Conservation (phyloP, 176 grass and related monocot species). For the Oryza coarctata region DNA sequence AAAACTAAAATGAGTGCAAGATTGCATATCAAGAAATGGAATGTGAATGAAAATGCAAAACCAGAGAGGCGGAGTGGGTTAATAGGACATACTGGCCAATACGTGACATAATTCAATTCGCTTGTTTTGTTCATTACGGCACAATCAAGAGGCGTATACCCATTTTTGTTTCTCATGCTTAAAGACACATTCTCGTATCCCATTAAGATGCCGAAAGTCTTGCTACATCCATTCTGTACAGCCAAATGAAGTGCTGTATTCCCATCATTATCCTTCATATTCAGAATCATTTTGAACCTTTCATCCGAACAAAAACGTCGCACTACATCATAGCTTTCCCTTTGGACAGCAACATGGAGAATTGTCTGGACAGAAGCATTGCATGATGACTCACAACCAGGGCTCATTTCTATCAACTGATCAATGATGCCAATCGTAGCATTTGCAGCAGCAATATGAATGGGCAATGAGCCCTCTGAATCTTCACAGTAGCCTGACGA, state of each 20-base stretch:
- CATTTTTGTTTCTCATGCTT: neutral
- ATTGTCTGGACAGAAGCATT: neutral
- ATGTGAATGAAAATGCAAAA: no score
- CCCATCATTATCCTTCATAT: neutral
- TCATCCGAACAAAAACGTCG: neutral
- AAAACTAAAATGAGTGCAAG: no score
- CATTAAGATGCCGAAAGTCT: neutral
- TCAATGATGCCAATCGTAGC: neutral
- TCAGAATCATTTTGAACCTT: neutral
- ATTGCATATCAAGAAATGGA: no score
- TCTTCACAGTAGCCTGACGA: neutral
- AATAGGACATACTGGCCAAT: no score
- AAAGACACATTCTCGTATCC: neutral
- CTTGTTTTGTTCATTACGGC: neutral
- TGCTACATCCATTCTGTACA: neutral
- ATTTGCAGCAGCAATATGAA: neutral
- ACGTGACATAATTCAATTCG: no score
- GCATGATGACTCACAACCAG: neutral
- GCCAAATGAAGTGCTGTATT: slow-evolving; percentile 12
- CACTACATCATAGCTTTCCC: neutral
- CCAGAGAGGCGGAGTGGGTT: no score
- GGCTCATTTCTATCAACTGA: neutral
- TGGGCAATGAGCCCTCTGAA: neutral
- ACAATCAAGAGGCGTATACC: neutral
- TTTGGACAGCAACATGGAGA: neutral